These are phyloP conservation scores for Butyriboletus loyo DNA, from an alignment of 768 basidiomycete species.

Conservation along the genomic window DNA sequence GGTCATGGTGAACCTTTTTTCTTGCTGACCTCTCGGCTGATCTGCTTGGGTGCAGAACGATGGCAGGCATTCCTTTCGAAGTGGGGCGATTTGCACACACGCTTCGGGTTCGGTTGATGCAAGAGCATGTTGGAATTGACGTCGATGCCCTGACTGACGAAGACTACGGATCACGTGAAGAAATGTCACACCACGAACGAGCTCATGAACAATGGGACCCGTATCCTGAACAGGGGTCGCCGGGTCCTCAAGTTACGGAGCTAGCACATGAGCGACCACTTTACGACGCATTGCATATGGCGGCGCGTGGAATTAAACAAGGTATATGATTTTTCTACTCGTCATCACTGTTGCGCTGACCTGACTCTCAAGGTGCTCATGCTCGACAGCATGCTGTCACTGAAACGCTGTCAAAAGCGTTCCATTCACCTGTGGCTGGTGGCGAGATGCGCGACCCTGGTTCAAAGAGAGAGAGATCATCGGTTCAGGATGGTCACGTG, in stretches of 20 bases:
- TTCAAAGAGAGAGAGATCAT: conserved; percentile 28
- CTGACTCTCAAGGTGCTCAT: conserved; percentile 37
- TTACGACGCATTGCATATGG: conserved; percentile 35
- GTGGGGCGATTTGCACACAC: conserved; percentile 97
- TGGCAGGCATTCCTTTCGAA: conserved; percentile 93
- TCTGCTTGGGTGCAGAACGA: conserved; percentile 51
- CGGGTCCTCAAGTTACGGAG: conserved; percentile 41
- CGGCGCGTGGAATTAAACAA: conserved; percentile 43
- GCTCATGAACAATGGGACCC: conserved; percentile 72
- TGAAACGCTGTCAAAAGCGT: conserved; percentile 33
- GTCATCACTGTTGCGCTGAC: conserved; percentile 1
- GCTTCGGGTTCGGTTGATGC: conserved; percentile 90
- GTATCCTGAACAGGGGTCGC: conserved; percentile 59
- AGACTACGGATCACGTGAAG: conserved; percentile 55
- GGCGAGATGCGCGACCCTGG: background rate
- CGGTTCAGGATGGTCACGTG: conserved; percentile 48
- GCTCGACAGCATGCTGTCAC: conserved; percentile 40
- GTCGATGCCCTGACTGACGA: conserved; percentile 85
- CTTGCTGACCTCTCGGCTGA: background rate
- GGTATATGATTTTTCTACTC: conserved; percentile 36
- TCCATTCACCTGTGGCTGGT: conserved; percentile 32
- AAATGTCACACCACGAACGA: conserved; percentile 43
- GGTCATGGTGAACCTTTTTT: conserved; percentile 20
- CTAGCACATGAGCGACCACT: conserved; percentile 37
- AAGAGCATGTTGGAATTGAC: conserved; percentile 93